Base-by-base conservation (phyloP, 495 filamentous ascomycete species). In the Rhypophila decipiens region DNA sequence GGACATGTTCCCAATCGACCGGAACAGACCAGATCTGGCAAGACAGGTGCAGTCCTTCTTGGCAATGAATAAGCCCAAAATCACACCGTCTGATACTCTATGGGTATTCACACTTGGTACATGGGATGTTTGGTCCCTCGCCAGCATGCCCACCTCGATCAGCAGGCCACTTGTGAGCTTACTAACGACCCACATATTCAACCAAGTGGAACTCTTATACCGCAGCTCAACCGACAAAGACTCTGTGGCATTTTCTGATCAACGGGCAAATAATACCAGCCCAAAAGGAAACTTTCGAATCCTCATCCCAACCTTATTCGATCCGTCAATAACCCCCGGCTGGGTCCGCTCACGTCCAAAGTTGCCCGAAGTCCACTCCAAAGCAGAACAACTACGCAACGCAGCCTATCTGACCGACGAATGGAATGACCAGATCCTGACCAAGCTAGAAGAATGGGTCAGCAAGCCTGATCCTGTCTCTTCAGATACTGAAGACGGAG, bases 71-170 rank as follows among this genome's bases (percentile, higher is more conserved):
- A 45, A 33, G 15, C 54, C 63, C 11, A 41, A 12, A 2, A 24
- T 22, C 2, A 41, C 64, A 5, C 59, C 63, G 11, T 50, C 37
- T 10, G 69, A 75, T 41, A 75, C 67, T 0, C 45, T 77, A 9
- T 75, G 68, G 59, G 55, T 75, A 2, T 59, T 77, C 5, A 67
- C 64, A 11, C 51, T 75, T 12, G 73, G 73, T 2, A 66, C 68
- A 37, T 74, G 69, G 69, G 73, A 77, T 27, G 55, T 75, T 34
- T 74, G 70, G 61, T 50, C 66, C n/a, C 59, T 74, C 5, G 65
- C 72, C 1, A 53, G 60, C 7, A 44, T 77, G 1, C 68, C 71
- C 9, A 56, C 63, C 4, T 54, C 55, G 3, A 49, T 66, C 4
- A 63, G 58, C n/a, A 52, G 46, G 11, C 36, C 50, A 0, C 34